Percentiles rank a stretch among this genome's conserved stretches.
Conservation (phyloP, 2,329 filamentous ascomycete species). For the Emmonsiellopsis sp. region DNA sequence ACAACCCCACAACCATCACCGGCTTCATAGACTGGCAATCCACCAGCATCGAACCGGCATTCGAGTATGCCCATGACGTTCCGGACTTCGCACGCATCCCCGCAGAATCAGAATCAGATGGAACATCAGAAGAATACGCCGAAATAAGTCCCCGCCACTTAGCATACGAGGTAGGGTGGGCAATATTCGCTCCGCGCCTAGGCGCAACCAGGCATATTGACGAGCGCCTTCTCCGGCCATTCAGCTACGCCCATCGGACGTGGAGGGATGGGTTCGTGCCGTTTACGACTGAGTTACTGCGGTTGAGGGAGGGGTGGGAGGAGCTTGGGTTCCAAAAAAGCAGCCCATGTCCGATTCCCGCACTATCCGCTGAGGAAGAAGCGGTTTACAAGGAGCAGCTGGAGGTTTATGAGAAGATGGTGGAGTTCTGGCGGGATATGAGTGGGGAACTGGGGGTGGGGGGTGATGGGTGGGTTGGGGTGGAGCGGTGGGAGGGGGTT, state of each 20-base stretch:
- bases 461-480: conserved; percentile 10
- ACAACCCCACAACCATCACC: conserved; percentile 29
- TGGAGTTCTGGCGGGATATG: conserved; percentile 10
- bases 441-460: conserved; percentile 10
- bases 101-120: conserved; percentile 11
- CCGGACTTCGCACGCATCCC: conserved; percentile 31
- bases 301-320: conserved; percentile 27
- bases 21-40: conserved; percentile 38
- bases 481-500: conserved; percentile 10
- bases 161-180: conserved; percentile 19
- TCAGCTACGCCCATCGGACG: conserved; percentile 33
- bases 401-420: conserved; percentile 7
- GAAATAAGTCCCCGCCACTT: conserved; percentile 18
- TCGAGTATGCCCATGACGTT: conserved; percentile 28
- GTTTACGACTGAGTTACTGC: conserved; percentile 32
- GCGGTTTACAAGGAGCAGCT: conserved; percentile 9
- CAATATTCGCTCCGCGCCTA: conserved; percentile 9
- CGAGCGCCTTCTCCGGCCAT: conserved; percentile 29
- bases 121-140: conserved; percentile 10
- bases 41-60: conserved; percentile 31
- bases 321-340: conserved; percentile 28
- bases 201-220: conserved; percentile 22
- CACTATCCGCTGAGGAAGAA: conserved; percentile 7
- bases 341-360: conserved; percentile 10
- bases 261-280: conserved; percentile 35